Base-by-base conservation (phyloP, 2,329 filamentous ascomycete genomes). In the Cercospora citrullina region DNA sequence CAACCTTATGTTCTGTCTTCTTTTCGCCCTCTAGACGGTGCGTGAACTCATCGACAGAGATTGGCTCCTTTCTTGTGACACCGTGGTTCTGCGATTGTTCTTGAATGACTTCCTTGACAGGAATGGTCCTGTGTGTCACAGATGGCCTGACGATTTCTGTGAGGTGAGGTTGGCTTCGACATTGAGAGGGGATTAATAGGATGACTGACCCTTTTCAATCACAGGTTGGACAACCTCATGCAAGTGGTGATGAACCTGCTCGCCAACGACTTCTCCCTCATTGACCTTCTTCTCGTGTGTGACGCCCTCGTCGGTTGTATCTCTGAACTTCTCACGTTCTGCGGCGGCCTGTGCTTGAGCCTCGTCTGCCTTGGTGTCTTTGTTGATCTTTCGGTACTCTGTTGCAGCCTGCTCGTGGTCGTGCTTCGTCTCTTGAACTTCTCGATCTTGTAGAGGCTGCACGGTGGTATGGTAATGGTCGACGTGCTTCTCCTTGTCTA, bases 391-490 rank as follows among this genome's bases (percentile, higher is more conserved):
- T 5, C 69, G 65, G 18, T 73, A 68, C 21, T 74, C 63, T 9
- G 68, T 73, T 3, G 67, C 48, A 14, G 68, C 67, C n/a, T 70
- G 39, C 65, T 71, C 69, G 51, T 69, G 63, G 33, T 69, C 60
- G 39, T 75, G 70, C 62, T 75, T 66, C 5, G 65, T 68, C 2
- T 67, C 65, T 8, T 67, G 31, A 5, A 73, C 69, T 42, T 75
- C 73, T 5, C 53, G 33, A 53, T 74, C 71, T 45, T 72, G 42
- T 5, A 74, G 60, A 2, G 74, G 73, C 66, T 75, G 74, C 4
- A 75, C 65, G 7, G 74, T 74, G 48, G 73, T 75, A 68, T 75
- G 74, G 69, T 75, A 75, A 66, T 75, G 74, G 42, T 75, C 68
- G 60, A 73, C 64, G 64, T 74, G 72, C 51, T 58, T 66, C 42